Base-by-base conservation (phyloP, 2,329 filamentous ascomycete genomes). In the Pseudonectria buxi region DNA sequence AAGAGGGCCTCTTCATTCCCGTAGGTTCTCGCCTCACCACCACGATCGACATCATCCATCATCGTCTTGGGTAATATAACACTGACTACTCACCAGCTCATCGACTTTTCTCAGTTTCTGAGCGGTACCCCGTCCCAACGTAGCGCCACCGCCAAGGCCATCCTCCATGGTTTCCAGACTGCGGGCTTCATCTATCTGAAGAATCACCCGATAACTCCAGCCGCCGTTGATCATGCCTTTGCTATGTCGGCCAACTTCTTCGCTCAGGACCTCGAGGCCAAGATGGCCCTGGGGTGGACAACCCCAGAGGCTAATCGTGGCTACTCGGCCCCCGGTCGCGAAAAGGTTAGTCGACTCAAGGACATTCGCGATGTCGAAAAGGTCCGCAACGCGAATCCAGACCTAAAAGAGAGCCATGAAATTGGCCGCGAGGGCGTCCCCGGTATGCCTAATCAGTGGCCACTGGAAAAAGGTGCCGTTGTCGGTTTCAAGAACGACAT, bases 121-220 rank as follows among this genome's bases (percentile, higher is more conserved):
- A 61, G 71, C 38, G 83, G 83, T 24, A 69, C 72, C 14, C 64
- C 74, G 0, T 51, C 68, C 9, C 67, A 83, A 47, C 83, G 81
- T 49, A 65, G 71, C 33, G 63, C 72, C 28, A 78, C 84, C 2
- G 88, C 87, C 14, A 62, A 77, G 35, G 76, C 82, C 27, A 80
- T 95, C 47, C 78, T 90, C 10, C 56, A 78, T 35, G 88, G 86
- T 28, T 94, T 95, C 66, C 83, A 88, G 51, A 81, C 75, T 2
- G 84, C 88, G 3, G 89, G 89, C 38, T 95, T 95, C 68, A 76
- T 95, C 54, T 95, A 95, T 62, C 76, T 94, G 26, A 81, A 81
- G 50, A 85, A 90, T 59, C 81, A 90, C 47, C 76, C 83, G 27
- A 82, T 95, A 41, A 62, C 78, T 0, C 52, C 73, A 4, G 63